These are phyloP conservation scores for Capsella bursapastoris DNA, from an alignment of 345 rosid species.

Conservation along the genomic window DNA sequence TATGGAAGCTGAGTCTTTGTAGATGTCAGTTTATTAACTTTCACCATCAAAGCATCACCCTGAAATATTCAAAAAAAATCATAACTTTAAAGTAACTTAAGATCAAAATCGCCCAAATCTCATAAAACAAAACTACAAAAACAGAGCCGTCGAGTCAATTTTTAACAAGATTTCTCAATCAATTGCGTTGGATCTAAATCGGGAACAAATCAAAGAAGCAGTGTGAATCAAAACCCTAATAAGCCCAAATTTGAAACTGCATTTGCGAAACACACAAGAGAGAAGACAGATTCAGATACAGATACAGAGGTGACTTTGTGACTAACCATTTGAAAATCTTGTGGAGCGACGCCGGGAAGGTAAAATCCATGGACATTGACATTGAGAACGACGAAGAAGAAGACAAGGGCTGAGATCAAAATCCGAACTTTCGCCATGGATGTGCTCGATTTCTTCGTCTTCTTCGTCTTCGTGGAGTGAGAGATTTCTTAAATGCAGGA, in stretches of 20 bases:
- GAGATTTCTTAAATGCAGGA: constrained; percentile 30
- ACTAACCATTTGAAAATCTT: constrained; percentile 61
- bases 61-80: constrained; percentile 29
- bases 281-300: neutral
- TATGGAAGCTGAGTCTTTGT: constrained; percentile 95
- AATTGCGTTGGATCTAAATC: constrained; percentile 22
- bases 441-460: constrained; percentile 26
- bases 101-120: constrained; percentile 7
- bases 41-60: constrained; percentile 85
- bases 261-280: neutral
- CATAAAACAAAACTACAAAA: neutral
- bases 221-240: neutral
- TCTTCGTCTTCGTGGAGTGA: constrained; percentile 21
- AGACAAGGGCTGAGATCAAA: constrained; percentile 28
- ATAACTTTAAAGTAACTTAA: neutral
- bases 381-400: constrained; percentile 31
- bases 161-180: neutral
- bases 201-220: neutral
- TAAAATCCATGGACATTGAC: constrained; percentile 55
- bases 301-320: neutral
- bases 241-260: neutral
- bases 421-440: constrained; percentile 51
- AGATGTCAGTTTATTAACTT: constrained; percentile 89
- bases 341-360: constrained; percentile 83
- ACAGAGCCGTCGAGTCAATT: neutral